Conservation (phyloP, 73 alveolate species). For the Symbiodinium natans region DNA sequence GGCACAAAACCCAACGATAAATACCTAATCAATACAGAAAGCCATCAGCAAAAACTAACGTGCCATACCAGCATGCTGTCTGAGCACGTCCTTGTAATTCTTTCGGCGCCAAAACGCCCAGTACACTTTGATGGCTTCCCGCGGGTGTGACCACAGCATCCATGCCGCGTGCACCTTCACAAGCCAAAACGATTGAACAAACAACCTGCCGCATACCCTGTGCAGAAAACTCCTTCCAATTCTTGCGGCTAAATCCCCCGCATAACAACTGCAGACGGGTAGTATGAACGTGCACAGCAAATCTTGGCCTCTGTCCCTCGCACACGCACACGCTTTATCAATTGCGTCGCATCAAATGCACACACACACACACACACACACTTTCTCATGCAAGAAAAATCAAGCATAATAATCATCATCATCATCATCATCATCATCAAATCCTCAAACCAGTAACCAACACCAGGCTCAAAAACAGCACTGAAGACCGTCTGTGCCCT, state of each 20-base stretch:
- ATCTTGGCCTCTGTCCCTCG: no score
- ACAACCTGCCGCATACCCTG: neutral
- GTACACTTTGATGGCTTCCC: slow-evolving; percentile 45
- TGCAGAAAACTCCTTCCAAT: neutral
- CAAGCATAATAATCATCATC: neutral
- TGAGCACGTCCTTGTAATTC: slow-evolving; percentile 13
- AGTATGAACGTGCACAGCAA: no score
- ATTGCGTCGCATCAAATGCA: no score
- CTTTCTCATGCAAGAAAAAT: neutral
- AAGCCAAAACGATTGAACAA: neutral
- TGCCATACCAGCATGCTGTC: neutral
- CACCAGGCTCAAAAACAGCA: neutral
- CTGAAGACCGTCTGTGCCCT: neutral
- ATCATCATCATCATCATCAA: neutral
- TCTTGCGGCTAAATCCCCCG: no score
- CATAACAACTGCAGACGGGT: no score
- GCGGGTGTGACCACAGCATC: slow-evolving; percentile 59
- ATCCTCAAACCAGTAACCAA: neutral
- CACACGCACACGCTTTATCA: no score
- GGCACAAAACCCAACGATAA: neutral
- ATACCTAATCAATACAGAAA: neutral
- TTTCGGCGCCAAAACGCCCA: slow-evolving; percentile 43
- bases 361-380: neutral
- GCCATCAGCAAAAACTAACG: neutral
- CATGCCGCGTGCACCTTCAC: slow-evolving; percentile 62